phyloP scores from a whole-genome alignment of 2,329 filamentous ascomycete species.

The Xylaria sp. region DNA sequence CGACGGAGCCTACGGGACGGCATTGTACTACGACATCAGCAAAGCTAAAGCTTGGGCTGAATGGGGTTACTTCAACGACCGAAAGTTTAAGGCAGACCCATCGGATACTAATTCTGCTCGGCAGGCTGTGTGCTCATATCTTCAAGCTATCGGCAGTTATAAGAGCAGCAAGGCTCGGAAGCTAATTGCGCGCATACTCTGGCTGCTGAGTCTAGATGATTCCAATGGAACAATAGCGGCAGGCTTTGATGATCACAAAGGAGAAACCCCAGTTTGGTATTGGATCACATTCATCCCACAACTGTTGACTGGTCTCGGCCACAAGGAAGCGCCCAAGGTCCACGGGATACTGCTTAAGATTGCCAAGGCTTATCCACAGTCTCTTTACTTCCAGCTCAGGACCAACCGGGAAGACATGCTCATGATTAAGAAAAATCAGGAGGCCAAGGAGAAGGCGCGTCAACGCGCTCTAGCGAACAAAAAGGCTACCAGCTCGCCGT shows the following conservation, averaged over 20 bases:
- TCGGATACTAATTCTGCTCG: conserved; percentile 83
- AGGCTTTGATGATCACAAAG: conserved; percentile 96
- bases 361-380: conserved; percentile 94
- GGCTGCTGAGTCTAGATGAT: conserved; percentile 95
- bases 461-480: conserved; percentile 58
- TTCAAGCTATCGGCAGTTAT: conserved; percentile 95
- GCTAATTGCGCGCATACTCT: conserved; percentile 90
- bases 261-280: conserved; percentile 98
- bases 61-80: conserved; percentile 98
- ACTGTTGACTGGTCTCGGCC: conserved; percentile 87
- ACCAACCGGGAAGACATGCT: conserved; percentile 96
- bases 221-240: conserved; percentile 82
- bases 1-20: conserved; percentile 93
- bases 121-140: conserved; percentile 93
- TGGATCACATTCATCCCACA: conserved; percentile 99
- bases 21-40: conserved; percentile 94
- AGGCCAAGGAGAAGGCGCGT: conserved; percentile 73
- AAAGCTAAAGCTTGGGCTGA: conserved; percentile 98
- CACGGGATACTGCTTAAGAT: conserved; percentile 91
- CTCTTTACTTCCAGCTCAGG: conserved; percentile 93
- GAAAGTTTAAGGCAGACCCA: conserved; percentile 92
- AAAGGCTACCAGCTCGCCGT: conserved; percentile 61
- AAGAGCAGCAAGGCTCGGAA: conserved; percentile 98
- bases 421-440: conserved; percentile 89
- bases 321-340: conserved; percentile 90